phyloP scores from a whole-genome alignment of 352 stramenopile species.

The Globisporangium parvum region DNA sequence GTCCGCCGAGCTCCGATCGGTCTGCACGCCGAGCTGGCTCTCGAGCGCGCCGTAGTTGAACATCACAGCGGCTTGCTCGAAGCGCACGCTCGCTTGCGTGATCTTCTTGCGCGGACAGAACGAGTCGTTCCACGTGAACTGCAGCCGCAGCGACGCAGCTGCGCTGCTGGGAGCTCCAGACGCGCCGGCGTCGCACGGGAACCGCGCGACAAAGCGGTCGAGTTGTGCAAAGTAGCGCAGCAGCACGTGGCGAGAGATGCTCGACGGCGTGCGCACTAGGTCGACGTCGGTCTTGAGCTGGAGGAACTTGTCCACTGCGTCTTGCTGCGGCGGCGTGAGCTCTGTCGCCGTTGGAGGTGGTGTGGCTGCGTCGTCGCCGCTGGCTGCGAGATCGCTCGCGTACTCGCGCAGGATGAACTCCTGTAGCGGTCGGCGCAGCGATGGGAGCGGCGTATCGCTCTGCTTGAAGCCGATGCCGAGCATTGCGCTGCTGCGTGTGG shows the following conservation, averaged over 20 bases:
- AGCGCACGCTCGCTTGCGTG: conserved; percentile 50
- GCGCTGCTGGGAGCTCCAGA: conserved; percentile 5
- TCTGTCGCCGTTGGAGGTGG: neutral
- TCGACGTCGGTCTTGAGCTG: conserved; percentile 64
- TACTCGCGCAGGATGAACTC: conserved; percentile 72
- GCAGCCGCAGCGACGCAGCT: conserved; percentile 32
- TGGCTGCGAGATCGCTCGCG: conserved; percentile 18
- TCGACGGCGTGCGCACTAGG: conserved; percentile 58
- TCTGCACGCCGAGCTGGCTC: conserved; percentile 76
- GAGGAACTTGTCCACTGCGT: conserved; percentile 36
- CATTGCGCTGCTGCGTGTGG: conserved; percentile 25
- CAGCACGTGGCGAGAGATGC: conserved; percentile 60
- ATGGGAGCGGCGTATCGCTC: conserved; percentile 41
- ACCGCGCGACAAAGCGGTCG: conserved; percentile 51
- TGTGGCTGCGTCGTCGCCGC: neutral
- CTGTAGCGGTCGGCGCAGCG: conserved; percentile 41
- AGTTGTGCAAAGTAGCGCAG: conserved; percentile 77
- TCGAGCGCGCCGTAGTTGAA: conserved; percentile 85
- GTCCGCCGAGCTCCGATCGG: conserved; percentile 60
- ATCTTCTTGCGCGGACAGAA: conserved; percentile 86
- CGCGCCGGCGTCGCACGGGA: conserved; percentile 34
- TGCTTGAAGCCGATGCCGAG: conserved; percentile 75
- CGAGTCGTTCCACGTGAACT: conserved; percentile 90
- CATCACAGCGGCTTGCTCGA: conserved; percentile 78
- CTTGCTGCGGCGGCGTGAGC: conserved; percentile 18